Evolutionary conservation across 106 monocot genomes (phyloP), one percentile per base, ranked within the genome.

Genomic region (Phalaenopsis aphrodite): DNA sequence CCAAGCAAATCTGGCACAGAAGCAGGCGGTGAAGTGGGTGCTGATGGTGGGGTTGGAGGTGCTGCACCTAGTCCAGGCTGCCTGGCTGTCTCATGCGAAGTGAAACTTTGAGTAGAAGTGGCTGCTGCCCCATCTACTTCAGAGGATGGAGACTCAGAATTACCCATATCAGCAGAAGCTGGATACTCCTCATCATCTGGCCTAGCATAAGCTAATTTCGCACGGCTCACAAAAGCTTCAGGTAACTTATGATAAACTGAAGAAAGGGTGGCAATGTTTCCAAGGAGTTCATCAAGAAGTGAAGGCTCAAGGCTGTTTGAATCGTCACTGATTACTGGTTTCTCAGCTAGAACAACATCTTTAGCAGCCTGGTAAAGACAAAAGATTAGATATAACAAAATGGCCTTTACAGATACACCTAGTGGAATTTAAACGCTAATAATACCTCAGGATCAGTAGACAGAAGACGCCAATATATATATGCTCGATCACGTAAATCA

Each of bases 391-490:
- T 48, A 30, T 18, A 18, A 71, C 12, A 64, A 41, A 56, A 71
- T 46, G 45, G 37, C 1, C 8, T 72, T 80, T 42, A 64, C 17
- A 74, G 8, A 61, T 61, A 21, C 21, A 4, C 73, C 16, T 19
- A 74, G 43, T 19, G 8, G 41, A 3, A 49, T 46, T 47, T 19
- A 76, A 67, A 55, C 2, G 37, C 2, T 41, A 52, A 78, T 57
- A 72, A 77, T 91, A 99, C 98, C 98, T 99, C 98, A 57, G 98
- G 98, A 82, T 99, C 98, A 69, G 98, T 99, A 72, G 98, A 99
- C 84, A 99, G 98, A 93, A 99, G 98, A 79, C 98, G 98, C 98
- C 98, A 99, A 75, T 99, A 99, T 81, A 99, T 95, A 79, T 99
- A 99, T 67, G 98, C 98, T 75, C 98, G 91, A 73, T 99, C 98